Base-by-base conservation (phyloP, 2,329 filamentous ascomycete genomes). In the Colletotrichum sojae region DNA sequence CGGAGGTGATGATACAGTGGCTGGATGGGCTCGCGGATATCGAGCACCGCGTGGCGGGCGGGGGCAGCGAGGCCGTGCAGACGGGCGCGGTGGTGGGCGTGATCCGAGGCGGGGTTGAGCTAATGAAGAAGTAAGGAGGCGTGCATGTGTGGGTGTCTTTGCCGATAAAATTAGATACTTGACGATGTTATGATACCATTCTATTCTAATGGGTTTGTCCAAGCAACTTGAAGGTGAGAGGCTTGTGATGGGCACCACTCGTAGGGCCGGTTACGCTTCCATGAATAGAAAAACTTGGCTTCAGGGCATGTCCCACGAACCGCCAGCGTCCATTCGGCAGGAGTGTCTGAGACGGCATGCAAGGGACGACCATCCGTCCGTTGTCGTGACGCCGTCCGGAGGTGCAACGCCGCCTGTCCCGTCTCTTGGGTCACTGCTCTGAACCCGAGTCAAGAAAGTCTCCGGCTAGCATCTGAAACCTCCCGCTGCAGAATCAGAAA, bases 51-150 rank as follows among this genome's bases (percentile, higher is more conserved):
- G 84, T 99, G 6, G 92, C 95, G 40, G 93, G 94, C 51, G 96
- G 96, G 22, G 95, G 93, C 1, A 94, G 90, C 67, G 96, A 99
- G 82, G 83, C 85, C 6, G 89, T 99, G 67, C 96, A 99, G 84
- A 98, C 96, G 0, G 95, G 96, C 6, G 96, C 95, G 0, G 86
- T 98, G 53, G 94, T 98, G 12, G 96, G 95, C 1, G 93, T 97
- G 5, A 89, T 99, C 49, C 87, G 96, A 70, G 92, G 89, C 64
- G 96, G 96, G 0, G 95, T 94, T 36, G 95, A 97, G 78, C 82
- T 98, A 74, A 83, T 83, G 81, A 74, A 78, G 40, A 73, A 74
- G 55, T 82, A 71, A 52, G 22, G 10, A 36, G 31, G 31, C 10
- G 5, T 36, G 31, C 10, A 36, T 36, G 31, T 36, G 31, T 10